Percentiles rank a stretch among this genome's conserved stretches.
phyloP scores from a whole-genome alignment of 345 rosid species.

The Draba incana region DNA sequence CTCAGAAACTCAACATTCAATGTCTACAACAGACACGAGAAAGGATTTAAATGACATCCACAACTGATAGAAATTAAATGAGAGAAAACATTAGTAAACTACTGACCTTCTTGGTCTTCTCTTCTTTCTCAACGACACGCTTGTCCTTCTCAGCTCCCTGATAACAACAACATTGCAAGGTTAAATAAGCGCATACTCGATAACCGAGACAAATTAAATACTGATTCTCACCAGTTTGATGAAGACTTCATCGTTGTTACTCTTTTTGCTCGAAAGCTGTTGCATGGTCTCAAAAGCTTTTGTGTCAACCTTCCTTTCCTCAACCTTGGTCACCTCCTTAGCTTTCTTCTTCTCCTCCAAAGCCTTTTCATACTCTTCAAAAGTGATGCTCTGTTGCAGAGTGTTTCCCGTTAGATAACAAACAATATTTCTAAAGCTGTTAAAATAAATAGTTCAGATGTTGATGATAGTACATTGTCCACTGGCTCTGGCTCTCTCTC shows the following conservation, averaged over 20 bases:
- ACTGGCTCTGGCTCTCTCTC: constrained; percentile 48
- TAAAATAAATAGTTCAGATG: background rate
- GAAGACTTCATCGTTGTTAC: constrained; percentile 53
- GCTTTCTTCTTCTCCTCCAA: constrained; percentile 73
- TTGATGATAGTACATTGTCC: constrained; percentile 50
- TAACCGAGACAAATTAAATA: background rate
- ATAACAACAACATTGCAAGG: background rate
- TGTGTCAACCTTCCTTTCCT: constrained; percentile 68
- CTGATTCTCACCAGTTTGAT: constrained; percentile 57
- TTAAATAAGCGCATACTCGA: background rate
- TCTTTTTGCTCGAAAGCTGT: constrained; percentile 73
- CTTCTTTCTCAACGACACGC: constrained; percentile 61
- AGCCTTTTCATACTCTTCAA: constrained; percentile 84
- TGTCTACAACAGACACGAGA: constrained; percentile 42
- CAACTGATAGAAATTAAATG: background rate
- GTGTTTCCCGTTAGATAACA: background rate
- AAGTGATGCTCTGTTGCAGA: constrained; percentile 69
- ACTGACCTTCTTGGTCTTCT: constrained; percentile 60
- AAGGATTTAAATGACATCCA: background rate
- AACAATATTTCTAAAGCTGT: background rate
- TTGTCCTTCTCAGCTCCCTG: constrained; percentile 79
- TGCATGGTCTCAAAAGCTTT: constrained; percentile 70
- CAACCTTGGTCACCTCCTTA: constrained; percentile 53
- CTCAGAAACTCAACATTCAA: constrained; percentile 74
- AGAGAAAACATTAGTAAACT: constrained; percentile 16